These are phyloP conservation scores for Neostapfia colusana DNA, from an alignment of 176 grass and related monocot genomes.

Conservation along the genomic window DNA sequence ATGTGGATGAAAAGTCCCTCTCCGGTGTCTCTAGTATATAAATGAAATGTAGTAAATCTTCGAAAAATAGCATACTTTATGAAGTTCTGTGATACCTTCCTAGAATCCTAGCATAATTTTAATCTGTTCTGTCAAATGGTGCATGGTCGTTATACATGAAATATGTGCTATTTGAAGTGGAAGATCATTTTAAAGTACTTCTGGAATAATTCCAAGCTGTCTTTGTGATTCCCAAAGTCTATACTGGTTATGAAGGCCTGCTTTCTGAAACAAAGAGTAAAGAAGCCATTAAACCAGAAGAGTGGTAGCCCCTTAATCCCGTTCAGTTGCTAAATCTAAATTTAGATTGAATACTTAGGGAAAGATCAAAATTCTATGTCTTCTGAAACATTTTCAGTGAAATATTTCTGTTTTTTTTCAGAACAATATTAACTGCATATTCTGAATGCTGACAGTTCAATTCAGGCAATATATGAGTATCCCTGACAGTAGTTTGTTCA, in stretches of 20 bases:
- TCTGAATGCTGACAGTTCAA: neutral
- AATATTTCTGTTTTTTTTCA: neutral
- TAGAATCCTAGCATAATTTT: too few species aligned
- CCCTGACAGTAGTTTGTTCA: neutral
- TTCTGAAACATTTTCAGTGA: conserved; percentile 1
- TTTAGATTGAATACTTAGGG: neutral
- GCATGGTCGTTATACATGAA: neutral
- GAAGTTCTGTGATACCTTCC: neutral
- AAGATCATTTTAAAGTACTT: too few species aligned
- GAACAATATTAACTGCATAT: neutral
- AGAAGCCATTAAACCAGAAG: neutral
- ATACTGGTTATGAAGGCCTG: conserved; percentile 6
- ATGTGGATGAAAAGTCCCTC: neutral
- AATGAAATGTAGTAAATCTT: neutral
- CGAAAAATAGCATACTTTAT: neutral
- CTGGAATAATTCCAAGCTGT: neutral
- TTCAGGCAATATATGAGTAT: neutral
- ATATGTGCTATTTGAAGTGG: neutral
- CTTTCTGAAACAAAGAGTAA: neutral
- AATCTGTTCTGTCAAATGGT: neutral
- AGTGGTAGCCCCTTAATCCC: neutral
- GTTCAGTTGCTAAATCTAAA: neutral
- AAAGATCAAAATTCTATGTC: neutral
- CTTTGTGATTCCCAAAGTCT: conserved; percentile 17
- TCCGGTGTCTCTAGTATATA: too few species aligned